phyloP scores from a whole-genome alignment of 345 rosid genomes.

The Turritis glabra region DNA sequence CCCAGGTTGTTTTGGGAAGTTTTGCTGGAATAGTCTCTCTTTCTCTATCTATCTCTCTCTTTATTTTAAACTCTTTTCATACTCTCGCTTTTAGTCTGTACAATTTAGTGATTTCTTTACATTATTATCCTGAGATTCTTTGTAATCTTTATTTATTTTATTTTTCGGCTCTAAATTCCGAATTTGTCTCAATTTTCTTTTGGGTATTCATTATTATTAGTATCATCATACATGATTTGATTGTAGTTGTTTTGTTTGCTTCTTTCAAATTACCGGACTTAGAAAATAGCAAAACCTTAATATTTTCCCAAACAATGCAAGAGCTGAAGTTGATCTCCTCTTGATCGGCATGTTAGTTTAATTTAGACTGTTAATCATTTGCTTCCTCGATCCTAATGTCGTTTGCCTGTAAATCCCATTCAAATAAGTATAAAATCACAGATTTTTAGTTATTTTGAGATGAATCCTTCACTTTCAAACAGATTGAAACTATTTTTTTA shows the following conservation, averaged over 20 bases:
- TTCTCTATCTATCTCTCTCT: background rate
- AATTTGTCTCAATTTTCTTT: background rate
- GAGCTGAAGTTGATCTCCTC: no score
- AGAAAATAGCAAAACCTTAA: background rate
- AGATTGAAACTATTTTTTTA: no score
- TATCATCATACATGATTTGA: background rate
- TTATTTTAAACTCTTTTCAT: slow-evolving; percentile 12
- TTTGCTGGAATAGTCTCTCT: slow-evolving; percentile 31
- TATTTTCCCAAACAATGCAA: no score
- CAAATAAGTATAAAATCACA: no score
- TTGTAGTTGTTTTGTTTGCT: background rate
- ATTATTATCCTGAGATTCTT: slow-evolving; percentile 26
- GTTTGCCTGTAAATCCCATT: no score
- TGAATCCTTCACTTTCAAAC: no score
- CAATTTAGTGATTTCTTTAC: slow-evolving; percentile 37
- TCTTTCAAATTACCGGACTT: no score
- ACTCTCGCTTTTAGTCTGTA: slow-evolving; percentile 27
- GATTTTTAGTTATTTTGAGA: no score
- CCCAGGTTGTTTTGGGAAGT: slow-evolving; percentile 37
- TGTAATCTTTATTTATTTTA: slow-evolving; percentile 18
- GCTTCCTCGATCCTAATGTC: no score
- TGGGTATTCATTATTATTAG: background rate
- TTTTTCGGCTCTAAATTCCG: background rate
- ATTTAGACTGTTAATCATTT: no score
- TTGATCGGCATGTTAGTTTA: no score